These are phyloP conservation scores for Trichoderma sp. DNA, from an alignment of 2,329 filamentous ascomycete genomes.

Conservation along the genomic window DNA sequence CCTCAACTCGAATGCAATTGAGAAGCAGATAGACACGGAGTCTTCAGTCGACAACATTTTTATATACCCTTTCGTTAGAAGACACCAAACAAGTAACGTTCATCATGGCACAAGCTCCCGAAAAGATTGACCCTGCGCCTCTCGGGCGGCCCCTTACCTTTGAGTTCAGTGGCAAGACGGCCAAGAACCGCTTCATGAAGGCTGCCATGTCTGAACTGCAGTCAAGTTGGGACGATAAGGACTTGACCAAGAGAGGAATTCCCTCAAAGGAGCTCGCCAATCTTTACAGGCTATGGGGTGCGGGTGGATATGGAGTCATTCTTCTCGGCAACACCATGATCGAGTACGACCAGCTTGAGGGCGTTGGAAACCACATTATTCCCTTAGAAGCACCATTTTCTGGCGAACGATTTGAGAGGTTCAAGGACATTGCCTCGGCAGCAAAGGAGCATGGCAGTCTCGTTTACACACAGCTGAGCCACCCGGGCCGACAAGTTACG, in stretches of 20 bases:
- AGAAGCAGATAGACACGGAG: not conserved
- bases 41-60: not conserved
- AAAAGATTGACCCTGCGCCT: conserved; percentile 21
- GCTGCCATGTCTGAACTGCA: conserved; percentile 65
- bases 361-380: conserved; percentile 57
- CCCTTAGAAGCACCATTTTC: conserved; percentile 47
- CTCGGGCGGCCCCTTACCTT: conserved; percentile 48
- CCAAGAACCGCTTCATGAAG: conserved; percentile 65
- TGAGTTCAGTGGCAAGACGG: conserved; percentile 51
- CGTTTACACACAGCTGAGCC: conserved; percentile 59
- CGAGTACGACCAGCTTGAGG: conserved; percentile 57
- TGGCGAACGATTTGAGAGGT: conserved; percentile 60
- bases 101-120: conserved; percentile 17
- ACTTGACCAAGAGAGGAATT: conserved; percentile 47
- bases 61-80: not conserved
- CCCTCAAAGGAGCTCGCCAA: conserved; percentile 44
- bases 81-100: not conserved
- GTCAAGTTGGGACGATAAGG: conserved; percentile 56
- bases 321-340: conserved; percentile 65
- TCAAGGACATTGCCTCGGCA: conserved; percentile 52
- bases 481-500: conserved; percentile 47
- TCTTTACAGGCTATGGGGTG: conserved; percentile 59
- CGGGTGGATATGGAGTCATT: conserved; percentile 54
- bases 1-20: not conserved
- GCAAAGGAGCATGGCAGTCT: conserved; percentile 58